Evolutionary conservation across 129 eudicot genomes (phyloP), one percentile per base, ranked within the genome.

Genomic region (Dittrichia graveolens): DNA sequence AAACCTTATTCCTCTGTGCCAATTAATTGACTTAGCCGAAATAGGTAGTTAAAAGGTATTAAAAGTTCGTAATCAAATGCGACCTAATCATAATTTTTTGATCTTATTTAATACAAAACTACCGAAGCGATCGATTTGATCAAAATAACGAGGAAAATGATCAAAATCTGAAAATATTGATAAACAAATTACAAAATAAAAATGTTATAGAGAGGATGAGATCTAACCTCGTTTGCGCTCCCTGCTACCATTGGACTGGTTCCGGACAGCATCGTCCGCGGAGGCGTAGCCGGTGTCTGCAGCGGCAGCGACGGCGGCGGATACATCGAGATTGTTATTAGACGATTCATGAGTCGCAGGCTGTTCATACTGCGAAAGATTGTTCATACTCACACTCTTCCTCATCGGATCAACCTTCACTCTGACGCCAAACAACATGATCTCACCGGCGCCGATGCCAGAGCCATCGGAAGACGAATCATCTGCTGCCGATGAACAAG

Each of bases 211-310:
- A 42, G 12, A 18, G 50, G 7, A 35, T 73, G 72, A 68, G 76
- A 85, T 69, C 83, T 54, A 41, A 81, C 89, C 89, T 82, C 89
- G 84, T 75, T 85, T 85, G 2, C 89, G 86, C 60, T 85, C 89
- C 4, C 79, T 71, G 19, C 54, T 54, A 7, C 61, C 71, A 54
- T 50, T 49, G 55, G 74, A 13, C 3, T 67, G 79, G 60, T 56
- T 56, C 42, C 76, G 83, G 11, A 58, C 67, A 35, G 60, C 82
- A 8, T 85, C 89, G 16, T 85, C 89, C 13, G 89, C 89, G 5
- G 84, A 69, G 50, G 89, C 86, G 73, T 81, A 85, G 11, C 88
- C 83, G 31, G 49, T 75, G 52, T 78, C 83, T 2, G 78, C 76
- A 14, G 55, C 73, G 12, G 6, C 75, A 5, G 73, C 72, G 60